Base-by-base conservation (phyloP, 2,329 filamentous ascomycete species). In the Cladorrhinum sp. region DNA sequence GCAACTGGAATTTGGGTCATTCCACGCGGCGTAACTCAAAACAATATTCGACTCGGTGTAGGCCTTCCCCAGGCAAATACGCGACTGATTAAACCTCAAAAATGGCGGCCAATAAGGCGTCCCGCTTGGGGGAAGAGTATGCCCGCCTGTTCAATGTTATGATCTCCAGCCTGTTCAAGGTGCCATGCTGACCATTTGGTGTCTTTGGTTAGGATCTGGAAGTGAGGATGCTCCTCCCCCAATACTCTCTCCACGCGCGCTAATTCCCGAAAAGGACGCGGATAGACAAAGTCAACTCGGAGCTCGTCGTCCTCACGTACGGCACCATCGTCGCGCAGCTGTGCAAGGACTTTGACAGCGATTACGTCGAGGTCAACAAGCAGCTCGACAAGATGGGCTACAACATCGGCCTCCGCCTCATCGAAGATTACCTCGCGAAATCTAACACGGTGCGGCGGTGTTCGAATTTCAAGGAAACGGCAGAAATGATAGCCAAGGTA, bases 311-410 rank as follows among this genome's bases (percentile, higher is more conserved):
- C 51, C 84, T 99, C 70, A 99, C 95, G 30, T 99, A 99, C 75
- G 95, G 95, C 72, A 98, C 95, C 23, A 96, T 99, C 65, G 95
- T 99, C 60, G 91, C 92, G 60, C 94, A 98, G 75, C 82, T 99
- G 67, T 98, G 94, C 80, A 94, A 94, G 75, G 95, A 99, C 79
- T 96, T 94, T 74, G 92, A 97, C 69, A 88, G 86, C 70, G 92
- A 98, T 77, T 99, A 99, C 73, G 81, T 86, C 56, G 92, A 98
- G 74, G 94, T 99, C 73, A 99, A 99, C 79, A 92, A 94, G 75
- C 95, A 99, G 75, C 84, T 99, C 50, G 95, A 99, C 73, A 96
- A 94, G 78, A 99, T 99, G 95, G 95, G 95, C 59, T 97, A 98
- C 79, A 98, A 98, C 72, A 99, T 99, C 66, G 95, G 95, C 26